phyloP scores from a whole-genome alignment of 2,329 filamentous ascomycete species.

The Fusarium sarcochroum region DNA sequence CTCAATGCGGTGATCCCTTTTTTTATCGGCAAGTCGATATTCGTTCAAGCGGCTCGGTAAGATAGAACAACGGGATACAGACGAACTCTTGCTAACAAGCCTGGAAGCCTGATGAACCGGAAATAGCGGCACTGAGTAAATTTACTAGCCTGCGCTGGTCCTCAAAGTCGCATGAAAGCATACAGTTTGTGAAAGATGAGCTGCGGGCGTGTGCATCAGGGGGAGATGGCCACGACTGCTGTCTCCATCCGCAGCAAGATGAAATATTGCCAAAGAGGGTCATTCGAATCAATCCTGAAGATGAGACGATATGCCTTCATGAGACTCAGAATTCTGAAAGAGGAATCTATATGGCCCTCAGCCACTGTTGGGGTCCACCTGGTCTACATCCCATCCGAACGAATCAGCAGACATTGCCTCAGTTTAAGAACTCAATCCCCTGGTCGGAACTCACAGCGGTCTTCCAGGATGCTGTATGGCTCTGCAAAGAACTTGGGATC shows the following conservation, averaged over 20 bases:
- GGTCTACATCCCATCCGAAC: neutral
- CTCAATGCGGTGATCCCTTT: too few relatives aligned
- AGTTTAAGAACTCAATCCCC: neutral
- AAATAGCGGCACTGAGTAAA: neutral
- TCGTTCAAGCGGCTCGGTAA: too few relatives aligned
- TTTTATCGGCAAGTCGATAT: too few relatives aligned
- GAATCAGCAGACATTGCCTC: neutral
- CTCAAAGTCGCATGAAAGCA: neutral
- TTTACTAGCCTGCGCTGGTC: neutral
- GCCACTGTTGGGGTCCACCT: conserved; percentile 16
- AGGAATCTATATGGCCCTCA: conserved; percentile 4
- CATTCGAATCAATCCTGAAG: neutral
- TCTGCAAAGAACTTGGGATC: neutral
- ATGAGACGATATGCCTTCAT: neutral
- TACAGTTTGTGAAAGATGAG: neutral
- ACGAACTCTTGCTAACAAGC: too few relatives aligned
- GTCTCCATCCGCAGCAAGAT: neutral
- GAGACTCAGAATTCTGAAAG: neutral
- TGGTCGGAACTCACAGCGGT: too few relatives aligned
- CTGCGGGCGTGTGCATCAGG: neutral
- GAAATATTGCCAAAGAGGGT: neutral
- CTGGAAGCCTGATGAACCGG: too few relatives aligned
- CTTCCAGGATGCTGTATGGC: neutral
- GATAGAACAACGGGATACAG: too few relatives aligned
- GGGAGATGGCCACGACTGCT: neutral